Percentiles rank a stretch among this genome's conserved stretches.
These are phyloP conservation scores for Inonotus hispidus DNA, from an alignment of 1,284 basidiomycete species.

Conservation along the genomic window DNA sequence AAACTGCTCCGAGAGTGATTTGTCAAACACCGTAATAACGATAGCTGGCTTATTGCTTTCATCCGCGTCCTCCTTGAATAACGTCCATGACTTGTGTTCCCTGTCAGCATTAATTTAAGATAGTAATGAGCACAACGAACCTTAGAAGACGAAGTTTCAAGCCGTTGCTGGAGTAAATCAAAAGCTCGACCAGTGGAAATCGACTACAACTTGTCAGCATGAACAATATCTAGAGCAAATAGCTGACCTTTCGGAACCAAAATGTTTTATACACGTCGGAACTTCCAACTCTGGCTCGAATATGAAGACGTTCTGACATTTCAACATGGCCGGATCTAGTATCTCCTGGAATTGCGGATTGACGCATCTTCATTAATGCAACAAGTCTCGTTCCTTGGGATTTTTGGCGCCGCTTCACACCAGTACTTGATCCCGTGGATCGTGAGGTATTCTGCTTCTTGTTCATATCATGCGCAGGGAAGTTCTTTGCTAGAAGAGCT, in stretches of 20 bases:
- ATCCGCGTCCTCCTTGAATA: not conserved
- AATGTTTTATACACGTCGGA: constrained; percentile 37
- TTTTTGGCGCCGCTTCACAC: constrained; percentile 34
- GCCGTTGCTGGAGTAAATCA: constrained; percentile 12
- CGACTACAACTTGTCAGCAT: not conserved
- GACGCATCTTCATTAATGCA: constrained; percentile 68
- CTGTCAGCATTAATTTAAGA: not conserved
- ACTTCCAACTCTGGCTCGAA: constrained; percentile 37
- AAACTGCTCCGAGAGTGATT: constrained; percentile 1
- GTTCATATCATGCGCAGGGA: constrained; percentile 30
- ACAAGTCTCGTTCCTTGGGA: constrained; percentile 53
- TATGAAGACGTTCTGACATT: constrained; percentile 50
- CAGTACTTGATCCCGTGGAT: constrained; percentile 16
- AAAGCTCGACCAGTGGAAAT: constrained; percentile 14
- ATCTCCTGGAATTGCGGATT: constrained; percentile 58
- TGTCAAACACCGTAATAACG: not conserved
- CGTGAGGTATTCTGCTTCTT: constrained; percentile 18
- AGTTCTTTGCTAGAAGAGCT: constrained; percentile 50
- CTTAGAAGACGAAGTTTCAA: not conserved
- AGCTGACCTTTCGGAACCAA: constrained; percentile 64
- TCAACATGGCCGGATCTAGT: constrained; percentile 46
- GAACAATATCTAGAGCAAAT: not conserved
- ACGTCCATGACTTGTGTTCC: not conserved
- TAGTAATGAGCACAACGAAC: not conserved
- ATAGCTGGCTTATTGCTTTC: not conserved